phyloP scores from a whole-genome alignment of 225 moss, liverwort and hornwort species.

The Ulota crispa region DNA sequence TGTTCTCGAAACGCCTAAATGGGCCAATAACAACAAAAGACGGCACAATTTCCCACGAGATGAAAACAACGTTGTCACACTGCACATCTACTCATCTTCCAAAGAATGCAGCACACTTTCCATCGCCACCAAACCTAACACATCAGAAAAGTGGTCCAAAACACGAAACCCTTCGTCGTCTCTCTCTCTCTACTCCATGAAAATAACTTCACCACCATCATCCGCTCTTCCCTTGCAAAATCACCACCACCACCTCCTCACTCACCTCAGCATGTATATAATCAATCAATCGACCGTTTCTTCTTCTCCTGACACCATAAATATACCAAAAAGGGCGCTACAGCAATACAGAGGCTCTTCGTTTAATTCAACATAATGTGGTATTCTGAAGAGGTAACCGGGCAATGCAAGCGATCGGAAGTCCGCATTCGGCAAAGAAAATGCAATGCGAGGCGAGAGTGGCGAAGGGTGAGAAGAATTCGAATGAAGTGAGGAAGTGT shows the following conservation, averaged over 20 bases:
- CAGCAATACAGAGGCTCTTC: not conserved
- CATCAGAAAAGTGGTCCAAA: not conserved
- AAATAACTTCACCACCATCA: not conserved
- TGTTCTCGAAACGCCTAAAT: not conserved
- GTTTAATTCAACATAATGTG: not conserved
- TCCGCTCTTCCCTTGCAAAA: too few species aligned
- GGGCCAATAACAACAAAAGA: not conserved
- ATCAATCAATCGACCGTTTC: constrained; percentile 18
- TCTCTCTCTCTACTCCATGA: not conserved
- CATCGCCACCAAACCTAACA: constrained; percentile 19
- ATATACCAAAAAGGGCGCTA: not conserved
- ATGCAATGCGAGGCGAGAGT: not conserved
- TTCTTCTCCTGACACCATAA: constrained; percentile 17
- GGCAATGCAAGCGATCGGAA: constrained; percentile 9
- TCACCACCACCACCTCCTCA: constrained; percentile 4
- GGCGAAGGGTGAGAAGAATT: not conserved
- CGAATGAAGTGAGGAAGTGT: not conserved
- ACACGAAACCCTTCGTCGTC: constrained; percentile 4
- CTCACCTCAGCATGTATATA: constrained; percentile 22
- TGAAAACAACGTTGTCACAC: not conserved
- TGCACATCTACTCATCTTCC: not conserved
- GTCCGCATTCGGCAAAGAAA: not conserved
- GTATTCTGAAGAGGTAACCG: not conserved
- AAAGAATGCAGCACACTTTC: not conserved
- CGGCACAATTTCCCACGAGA: not conserved